Base-by-base conservation (phyloP, 31 red algal genomes). In the Bonnemaisonia californica region DNA sequence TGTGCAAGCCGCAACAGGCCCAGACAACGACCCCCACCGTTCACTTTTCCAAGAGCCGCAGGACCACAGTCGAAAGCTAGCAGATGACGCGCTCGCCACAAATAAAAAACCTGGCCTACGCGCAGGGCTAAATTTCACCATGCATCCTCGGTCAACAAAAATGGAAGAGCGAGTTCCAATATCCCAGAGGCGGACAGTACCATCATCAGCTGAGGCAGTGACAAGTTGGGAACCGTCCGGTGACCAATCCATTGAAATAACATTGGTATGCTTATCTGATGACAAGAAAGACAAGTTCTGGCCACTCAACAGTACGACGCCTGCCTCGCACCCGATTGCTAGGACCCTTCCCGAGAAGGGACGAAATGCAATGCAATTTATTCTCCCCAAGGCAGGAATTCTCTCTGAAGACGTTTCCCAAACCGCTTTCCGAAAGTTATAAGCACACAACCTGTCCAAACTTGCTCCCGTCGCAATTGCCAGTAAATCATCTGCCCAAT, bases 221-320 rank as follows among this genome's bases (percentile, higher is more conserved):
- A 77, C 76, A 16, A 89, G 59, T 69, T 61, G 45, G 27, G 42
- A 69, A 7, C 86, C 86, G 62, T 89, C 86, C 21, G 86, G 61
- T 4, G 86, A 89, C 86, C 77, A 89, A 73, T 89, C 86, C 32
- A 89, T 29, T 19, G 77, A 89, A 19, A 73, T 30, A 9, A 89
- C 76, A 63, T 82, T 36, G 3, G 74, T 69, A 59, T 81, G 70
- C 0, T 60, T 32, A n/a, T 34, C 56, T 18, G 59, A 72, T 32
- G 41, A 34, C 33, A 89, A 62, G 54, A 41, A 41, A 4, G 29
- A 18, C 28, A 82, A 32, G 19, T 54, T 65, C 23, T 76, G 42
- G 1, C 86, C 70, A 36, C 71, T 57, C 58, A 89, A 65, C 29
- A 89, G 47, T 0, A 47, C 58, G 26, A 82, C 57, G 62, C 86